Evolutionary conservation across 768 basidiomycete genomes (phyloP).

Genomic region (Strobilomyces echinocephalus): DNA sequence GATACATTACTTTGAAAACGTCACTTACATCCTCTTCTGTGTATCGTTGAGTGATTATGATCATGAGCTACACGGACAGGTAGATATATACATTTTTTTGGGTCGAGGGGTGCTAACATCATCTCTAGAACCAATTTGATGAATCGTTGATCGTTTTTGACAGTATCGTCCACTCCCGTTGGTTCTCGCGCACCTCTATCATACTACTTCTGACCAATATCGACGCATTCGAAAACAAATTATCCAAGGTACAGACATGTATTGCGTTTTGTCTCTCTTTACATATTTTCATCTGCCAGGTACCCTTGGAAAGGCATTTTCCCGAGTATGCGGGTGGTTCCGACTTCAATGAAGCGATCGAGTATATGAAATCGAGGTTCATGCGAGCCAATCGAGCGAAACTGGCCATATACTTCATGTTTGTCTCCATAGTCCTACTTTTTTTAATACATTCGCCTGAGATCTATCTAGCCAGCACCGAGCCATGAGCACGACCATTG

Average conservation of each 20-base stretch:
- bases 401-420: not conserved
- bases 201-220: not conserved
- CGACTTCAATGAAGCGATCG: not conserved
- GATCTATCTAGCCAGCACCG: not conserved
- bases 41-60: not conserved
- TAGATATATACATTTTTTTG: not conserved
- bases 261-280: not conserved
- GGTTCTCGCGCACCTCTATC: not conserved
- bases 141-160: not conserved
- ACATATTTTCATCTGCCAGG: not conserved
- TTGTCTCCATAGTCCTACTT: not conserved
- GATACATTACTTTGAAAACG: not conserved
- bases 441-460: not conserved
- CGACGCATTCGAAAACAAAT: not conserved
- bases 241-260: not conserved
- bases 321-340: not conserved
- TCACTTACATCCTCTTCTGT: not conserved
- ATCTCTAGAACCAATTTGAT: not conserved
- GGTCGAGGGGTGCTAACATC: not conserved
- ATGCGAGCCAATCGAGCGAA: not conserved
- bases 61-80: not conserved
- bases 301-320: conserved; percentile 1
- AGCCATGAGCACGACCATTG: not conserved
- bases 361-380: not conserved
- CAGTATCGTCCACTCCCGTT: not conserved